Base-by-base conservation (phyloP, 768 basidiomycete genomes). In the Boletus fagicola region DNA sequence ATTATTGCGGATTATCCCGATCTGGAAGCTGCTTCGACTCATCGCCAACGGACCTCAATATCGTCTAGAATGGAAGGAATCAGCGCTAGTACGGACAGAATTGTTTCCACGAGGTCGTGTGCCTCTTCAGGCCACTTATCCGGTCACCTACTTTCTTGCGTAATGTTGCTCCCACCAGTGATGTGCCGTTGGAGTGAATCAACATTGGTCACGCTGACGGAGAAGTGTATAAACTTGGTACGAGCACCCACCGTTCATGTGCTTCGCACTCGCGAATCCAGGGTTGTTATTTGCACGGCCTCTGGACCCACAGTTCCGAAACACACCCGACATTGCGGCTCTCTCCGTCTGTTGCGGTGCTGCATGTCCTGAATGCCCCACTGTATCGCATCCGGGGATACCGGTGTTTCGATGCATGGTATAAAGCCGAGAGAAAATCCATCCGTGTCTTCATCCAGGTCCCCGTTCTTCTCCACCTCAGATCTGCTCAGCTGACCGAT, bases 41-140 rank as follows among this genome's bases (percentile, higher is more conserved):
- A 39, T 52, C 42, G 35, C 49, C 36, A 36, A 56, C 56, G 52
- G 59, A 59, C 51, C 56, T 57, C 55, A 52, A 61, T 58, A 61
- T 58, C 36, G 5, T 64, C 58, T 52, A 57, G 56, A 64, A 69
- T 67, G 62, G 67, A 65, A 67, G 49, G 10, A 47, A 18, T 49
- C 55, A 33, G 9, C 31, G 44, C 50, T 50, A n/a, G 30, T 53
- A 31, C 7, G 36, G 49, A 58, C 55, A 49, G 48, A 53, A 30
- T 56, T 47, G 55, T 38, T 46, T 48, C 60, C 68, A 65, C 62
- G 68, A 68, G 68, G 65, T 42, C 51, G 22, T 49, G 47, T 57
- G 2, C 51, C 52, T 57, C 55, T 49, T 57, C 56, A 57, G 48
- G 40, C 54, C 53, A 54, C 47, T 47, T 51, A 33, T 59, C 53